Evolutionary conservation across 1,284 basidiomycete genomes (phyloP).

Genomic region (Naganishia cerealis): DNA sequence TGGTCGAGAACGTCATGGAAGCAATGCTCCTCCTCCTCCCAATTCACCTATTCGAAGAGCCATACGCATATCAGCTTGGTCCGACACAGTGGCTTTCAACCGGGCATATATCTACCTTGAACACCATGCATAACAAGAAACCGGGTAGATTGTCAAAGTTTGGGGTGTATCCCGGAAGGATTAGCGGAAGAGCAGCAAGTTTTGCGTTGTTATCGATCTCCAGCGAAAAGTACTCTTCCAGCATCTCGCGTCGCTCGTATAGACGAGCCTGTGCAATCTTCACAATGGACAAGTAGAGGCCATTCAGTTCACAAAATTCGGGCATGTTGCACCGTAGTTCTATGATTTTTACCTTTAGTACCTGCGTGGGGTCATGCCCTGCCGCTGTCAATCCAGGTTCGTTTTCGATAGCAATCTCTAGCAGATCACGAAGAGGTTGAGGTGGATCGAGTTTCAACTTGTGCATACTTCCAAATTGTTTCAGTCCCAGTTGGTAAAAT

Average conservation of each 20-base stretch:
- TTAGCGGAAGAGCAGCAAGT: constrained; percentile 73
- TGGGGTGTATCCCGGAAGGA: constrained; percentile 80
- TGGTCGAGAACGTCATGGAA: constrained; percentile 83
- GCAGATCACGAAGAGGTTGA: constrained; percentile 68
- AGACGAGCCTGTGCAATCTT: constrained; percentile 48
- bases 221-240: constrained; percentile 88
- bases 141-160: constrained; percentile 80
- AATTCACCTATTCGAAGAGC: constrained; percentile 68
- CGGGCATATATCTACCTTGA: constrained; percentile 61
- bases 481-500: constrained; percentile 88
- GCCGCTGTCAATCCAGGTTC: constrained; percentile 57
- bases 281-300: background rate
- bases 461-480: constrained; percentile 84
- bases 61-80: constrained; percentile 14
- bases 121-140: constrained; percentile 80
- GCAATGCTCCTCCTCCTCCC: constrained; percentile 80
- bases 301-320: background rate
- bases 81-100: background rate
- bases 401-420: constrained; percentile 75
- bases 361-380: constrained; percentile 55
- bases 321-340: background rate
- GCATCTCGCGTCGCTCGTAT: constrained; percentile 70
- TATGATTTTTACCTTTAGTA: constrained; percentile 65
- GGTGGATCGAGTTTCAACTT: constrained; percentile 78
- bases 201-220: constrained; percentile 65